Conservation (phyloP, 129 eudicot genomes). For the Arctium minus region DNA sequence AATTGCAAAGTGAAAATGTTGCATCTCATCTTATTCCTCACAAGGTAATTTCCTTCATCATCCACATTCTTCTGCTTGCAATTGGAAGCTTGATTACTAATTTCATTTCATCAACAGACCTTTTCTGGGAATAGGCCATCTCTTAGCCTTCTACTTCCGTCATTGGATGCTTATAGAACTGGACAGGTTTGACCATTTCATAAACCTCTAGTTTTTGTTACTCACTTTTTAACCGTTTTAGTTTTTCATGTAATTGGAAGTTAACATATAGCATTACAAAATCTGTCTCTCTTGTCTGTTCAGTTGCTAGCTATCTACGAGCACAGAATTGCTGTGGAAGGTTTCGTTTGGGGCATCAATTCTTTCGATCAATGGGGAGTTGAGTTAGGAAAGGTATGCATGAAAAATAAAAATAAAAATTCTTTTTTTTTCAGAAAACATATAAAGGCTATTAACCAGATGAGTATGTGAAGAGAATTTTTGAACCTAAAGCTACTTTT, state of each 20-base stretch:
- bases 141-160: constrained; percentile 88
- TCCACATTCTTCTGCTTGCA: neutral
- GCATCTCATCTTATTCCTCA: constrained; percentile 76
- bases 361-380: constrained; percentile 99
- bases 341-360: constrained; percentile 95
- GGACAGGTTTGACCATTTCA: constrained; percentile 72
- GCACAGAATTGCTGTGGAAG: constrained; percentile 95
- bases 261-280: neutral
- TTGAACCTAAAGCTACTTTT: neutral
- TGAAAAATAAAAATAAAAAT: neutral
- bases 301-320: constrained; percentile 91
- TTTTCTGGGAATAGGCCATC: constrained; percentile 98
- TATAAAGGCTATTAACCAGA: neutral
- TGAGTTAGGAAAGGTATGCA: constrained; percentile 89
- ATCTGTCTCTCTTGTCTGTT: neutral
- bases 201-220: neutral
- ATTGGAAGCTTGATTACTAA: constrained; percentile 5
- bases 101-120: constrained; percentile 53
- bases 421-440: neutral
- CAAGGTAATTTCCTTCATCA: constrained; percentile 50
- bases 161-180: constrained; percentile 80
- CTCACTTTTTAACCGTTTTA: neutral
- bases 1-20: constrained; percentile 77
- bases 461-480: neutral
- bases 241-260: neutral